Percentiles rank a stretch among this genome's conserved stretches.
Conservation (phyloP, 163 green algal genomes). For the Chloromonas sp. region DNA sequence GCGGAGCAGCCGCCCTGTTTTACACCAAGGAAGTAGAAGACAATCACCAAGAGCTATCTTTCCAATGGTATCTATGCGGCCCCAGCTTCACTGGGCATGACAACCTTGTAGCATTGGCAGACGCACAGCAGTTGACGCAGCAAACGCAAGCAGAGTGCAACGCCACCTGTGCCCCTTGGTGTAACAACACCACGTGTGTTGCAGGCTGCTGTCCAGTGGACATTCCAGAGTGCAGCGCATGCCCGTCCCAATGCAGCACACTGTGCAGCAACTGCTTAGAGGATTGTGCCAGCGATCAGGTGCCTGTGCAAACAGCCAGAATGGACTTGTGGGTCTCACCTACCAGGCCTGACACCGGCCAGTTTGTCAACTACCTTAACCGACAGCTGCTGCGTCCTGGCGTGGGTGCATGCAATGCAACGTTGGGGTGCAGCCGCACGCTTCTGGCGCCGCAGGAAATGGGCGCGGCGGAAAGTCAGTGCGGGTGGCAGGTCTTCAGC, state of each 20-base stretch:
- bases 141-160: neutral
- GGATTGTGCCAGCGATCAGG: neutral
- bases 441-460: neutral
- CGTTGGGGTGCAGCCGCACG: neutral
- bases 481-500: neutral
- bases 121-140: neutral
- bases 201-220: neutral
- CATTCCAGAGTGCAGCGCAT: neutral
- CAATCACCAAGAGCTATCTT: neutral
- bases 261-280: neutral
- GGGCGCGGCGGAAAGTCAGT: neutral
- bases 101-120: neutral
- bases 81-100: neutral
- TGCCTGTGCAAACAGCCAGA: neutral
- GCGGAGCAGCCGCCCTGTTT: neutral
- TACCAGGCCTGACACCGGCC: neutral
- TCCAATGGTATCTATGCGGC: neutral
- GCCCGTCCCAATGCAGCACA: neutral
- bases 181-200: neutral
- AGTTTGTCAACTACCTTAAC: neutral
- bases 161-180: neutral
- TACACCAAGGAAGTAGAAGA: neutral
- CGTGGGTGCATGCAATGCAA: neutral
- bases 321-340: neutral
- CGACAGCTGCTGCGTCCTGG: neutral